These are phyloP conservation scores for Colletotrichum sp. DNA, from an alignment of 2,329 filamentous ascomycete genomes.

Conservation along the genomic window DNA sequence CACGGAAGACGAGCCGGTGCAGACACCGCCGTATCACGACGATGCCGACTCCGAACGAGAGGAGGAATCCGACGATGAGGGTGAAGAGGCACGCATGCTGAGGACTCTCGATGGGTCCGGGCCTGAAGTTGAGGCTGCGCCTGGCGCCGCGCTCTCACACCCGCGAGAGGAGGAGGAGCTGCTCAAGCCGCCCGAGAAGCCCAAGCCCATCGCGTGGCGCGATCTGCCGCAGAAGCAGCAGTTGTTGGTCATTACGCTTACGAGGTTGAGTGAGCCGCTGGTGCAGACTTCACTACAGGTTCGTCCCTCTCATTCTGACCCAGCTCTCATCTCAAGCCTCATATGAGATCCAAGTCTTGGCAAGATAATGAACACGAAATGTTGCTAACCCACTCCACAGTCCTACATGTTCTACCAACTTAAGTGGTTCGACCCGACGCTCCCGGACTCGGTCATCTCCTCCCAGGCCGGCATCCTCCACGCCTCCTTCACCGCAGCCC, in stretches of 20 bases:
- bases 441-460: slow-evolving; percentile 70
- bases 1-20: not conserved
- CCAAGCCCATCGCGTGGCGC: slow-evolving; percentile 66
- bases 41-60: slow-evolving; percentile 5
- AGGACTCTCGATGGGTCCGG: not conserved
- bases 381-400: not conserved
- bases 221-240: slow-evolving; percentile 80
- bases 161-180: not conserved
- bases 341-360: not conserved
- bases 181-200: slow-evolving; percentile 18
- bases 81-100: not conserved
- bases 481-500: slow-evolving; percentile 80
- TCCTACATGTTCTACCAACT: slow-evolving; percentile 90
- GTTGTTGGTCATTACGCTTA: slow-evolving; percentile 77
- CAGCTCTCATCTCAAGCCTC: not conserved
- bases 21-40: not conserved
- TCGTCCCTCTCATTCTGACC: slow-evolving; percentile 11
- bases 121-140: not conserved
- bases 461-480: slow-evolving; percentile 79
- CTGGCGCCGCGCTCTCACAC: not conserved
- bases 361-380: not conserved
- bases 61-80: not conserved
- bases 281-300: slow-evolving; percentile 75
- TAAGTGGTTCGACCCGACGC: slow-evolving; percentile 69
- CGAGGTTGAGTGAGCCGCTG: slow-evolving; percentile 81